A percentile compares a stretch with the other conserved stretches of the same genome.
phyloP scores from a whole-genome alignment of 1,139 yeast species.

The Pichia norvegensis region DNA sequence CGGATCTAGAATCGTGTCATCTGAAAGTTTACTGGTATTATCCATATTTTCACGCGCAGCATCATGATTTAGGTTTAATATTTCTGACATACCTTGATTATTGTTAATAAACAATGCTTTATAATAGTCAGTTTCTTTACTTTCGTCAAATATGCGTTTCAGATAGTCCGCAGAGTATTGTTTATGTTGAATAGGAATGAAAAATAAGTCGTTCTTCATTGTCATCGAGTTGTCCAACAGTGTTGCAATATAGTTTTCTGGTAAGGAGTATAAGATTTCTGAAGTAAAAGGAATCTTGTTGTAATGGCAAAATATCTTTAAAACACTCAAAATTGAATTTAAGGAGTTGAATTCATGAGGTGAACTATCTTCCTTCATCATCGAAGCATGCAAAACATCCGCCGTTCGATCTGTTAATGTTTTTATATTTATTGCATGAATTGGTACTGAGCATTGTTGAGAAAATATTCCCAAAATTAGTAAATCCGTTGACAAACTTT shows the following conservation, averaged over 20 bases:
- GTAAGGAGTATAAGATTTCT: constrained; percentile 46
- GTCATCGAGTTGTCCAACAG: constrained; percentile 17
- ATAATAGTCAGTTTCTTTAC: constrained; percentile 11
- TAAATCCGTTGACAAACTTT: constrained; percentile 24
- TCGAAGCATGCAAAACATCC: constrained; percentile 58
- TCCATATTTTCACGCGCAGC: constrained; percentile 9
- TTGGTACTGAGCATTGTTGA: constrained; percentile 27
- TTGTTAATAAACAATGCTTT: constrained; percentile 24
- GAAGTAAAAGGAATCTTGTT: constrained; percentile 44
- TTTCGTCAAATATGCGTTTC: constrained; percentile 11
- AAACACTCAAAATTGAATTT: constrained; percentile 41
- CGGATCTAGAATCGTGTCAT: constrained; percentile 24
- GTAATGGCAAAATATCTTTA: constrained; percentile 46
- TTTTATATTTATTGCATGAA: constrained; percentile 51
- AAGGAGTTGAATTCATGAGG: constrained; percentile 20
- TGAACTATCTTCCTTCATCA: constrained; percentile 19
- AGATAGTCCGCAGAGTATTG: constrained; percentile 16
- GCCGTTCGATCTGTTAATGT: constrained; percentile 61
- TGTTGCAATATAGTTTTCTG: constrained; percentile 27
- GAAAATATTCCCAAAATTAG: constrained; percentile 23
- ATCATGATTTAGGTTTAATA: neutral
- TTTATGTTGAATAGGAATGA: constrained; percentile 19
- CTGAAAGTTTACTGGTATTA: constrained; percentile 18
- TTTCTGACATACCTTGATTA: constrained; percentile 14
- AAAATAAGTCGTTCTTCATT: constrained; percentile 18